Conservation (phyloP, 768 basidiomycete species). For the Peribolospora kevripleyi region DNA sequence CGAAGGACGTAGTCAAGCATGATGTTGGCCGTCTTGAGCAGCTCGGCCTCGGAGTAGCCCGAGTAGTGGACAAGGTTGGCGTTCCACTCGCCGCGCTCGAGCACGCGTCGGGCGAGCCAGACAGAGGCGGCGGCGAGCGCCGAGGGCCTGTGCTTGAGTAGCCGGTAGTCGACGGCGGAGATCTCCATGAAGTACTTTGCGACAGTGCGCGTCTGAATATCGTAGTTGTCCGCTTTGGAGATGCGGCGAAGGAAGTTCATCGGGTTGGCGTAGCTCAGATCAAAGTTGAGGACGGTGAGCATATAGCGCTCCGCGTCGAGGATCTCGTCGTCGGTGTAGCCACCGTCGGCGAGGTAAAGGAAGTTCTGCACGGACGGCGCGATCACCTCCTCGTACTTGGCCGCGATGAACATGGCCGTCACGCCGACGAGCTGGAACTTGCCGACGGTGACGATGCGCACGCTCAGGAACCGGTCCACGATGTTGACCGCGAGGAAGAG, state of each 20-base stretch:
- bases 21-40: slow-evolving; percentile 55
- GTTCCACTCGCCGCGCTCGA: slow-evolving; percentile 65
- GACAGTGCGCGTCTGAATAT: slow-evolving; percentile 57
- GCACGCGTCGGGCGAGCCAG: slow-evolving; percentile 58
- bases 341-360: slow-evolving; percentile 49
- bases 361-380: slow-evolving; percentile 64
- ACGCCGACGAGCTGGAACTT: slow-evolving; percentile 82
- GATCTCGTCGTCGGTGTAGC: slow-evolving; percentile 54
- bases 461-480: slow-evolving; percentile 40
- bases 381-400: slow-evolving; percentile 82
- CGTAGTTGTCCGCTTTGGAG: slow-evolving; percentile 82
- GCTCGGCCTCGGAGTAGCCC: slow-evolving; percentile 50
- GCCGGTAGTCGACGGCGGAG: slow-evolving; percentile 49
- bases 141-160: slow-evolving; percentile 50
- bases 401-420: slow-evolving; percentile 60
- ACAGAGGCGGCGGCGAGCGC: slow-evolving; percentile 57
- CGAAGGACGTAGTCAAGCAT: slow-evolving; percentile 66
- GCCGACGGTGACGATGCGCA: slow-evolving; percentile 46
- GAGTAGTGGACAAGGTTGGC: slow-evolving; percentile 71
- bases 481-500: slow-evolving; percentile 74
- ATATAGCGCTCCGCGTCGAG: slow-evolving; percentile 74
- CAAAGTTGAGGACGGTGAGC: slow-evolving; percentile 61
- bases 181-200: slow-evolving; percentile 84
- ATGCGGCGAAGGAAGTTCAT: slow-evolving; percentile 69
- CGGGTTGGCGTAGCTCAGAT: slow-evolving; percentile 63